These are phyloP conservation scores for Neofusicoccum cordaticola DNA, from an alignment of 2,329 filamentous ascomycete species.

Conservation along the genomic window DNA sequence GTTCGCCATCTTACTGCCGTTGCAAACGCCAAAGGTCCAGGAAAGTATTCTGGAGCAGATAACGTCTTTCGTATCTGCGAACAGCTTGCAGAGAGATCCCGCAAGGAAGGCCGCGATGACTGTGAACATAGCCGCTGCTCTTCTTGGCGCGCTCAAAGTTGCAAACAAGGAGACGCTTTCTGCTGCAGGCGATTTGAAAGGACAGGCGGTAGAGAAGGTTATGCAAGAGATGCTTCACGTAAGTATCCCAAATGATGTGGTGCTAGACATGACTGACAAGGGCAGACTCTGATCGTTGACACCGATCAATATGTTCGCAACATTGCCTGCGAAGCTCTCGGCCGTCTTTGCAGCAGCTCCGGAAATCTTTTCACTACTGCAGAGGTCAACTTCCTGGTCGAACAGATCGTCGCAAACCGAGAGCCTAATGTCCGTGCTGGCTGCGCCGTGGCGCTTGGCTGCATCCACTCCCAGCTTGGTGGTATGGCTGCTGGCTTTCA, in stretches of 20 bases:
- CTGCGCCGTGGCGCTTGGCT: slow-evolving; percentile 88
- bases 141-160: slow-evolving; percentile 78
- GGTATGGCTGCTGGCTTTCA: slow-evolving; percentile 97
- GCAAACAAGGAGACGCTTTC: slow-evolving; percentile 77
- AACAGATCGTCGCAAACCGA: slow-evolving; percentile 89
- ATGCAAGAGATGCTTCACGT: slow-evolving; percentile 72
- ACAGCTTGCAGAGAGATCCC: slow-evolving; percentile 76
- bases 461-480: slow-evolving; percentile 91
- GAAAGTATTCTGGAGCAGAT: slow-evolving; percentile 95
- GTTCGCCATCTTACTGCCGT: slow-evolving; percentile 85
- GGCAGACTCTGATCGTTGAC: slow-evolving; percentile 69
- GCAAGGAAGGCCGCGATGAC: slow-evolving; percentile 87
- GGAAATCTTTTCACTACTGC: slow-evolving; percentile 85
- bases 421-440: slow-evolving; percentile 92
- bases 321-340: slow-evolving; percentile 80
- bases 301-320: slow-evolving; percentile 82
- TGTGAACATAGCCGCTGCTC: slow-evolving; percentile 81
- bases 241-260: slow-evolving; percentile 42
- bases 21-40: slow-evolving; percentile 87
- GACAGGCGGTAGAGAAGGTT: slow-evolving; percentile 71
- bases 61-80: slow-evolving; percentile 80
- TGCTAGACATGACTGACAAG: slow-evolving; percentile 10
- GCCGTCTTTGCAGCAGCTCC: slow-evolving; percentile 77
- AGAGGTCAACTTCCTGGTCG: slow-evolving; percentile 87
- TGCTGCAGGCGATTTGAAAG: slow-evolving; percentile 68